Evolutionary conservation across 768 basidiomycete species (phyloP), one percentile per base, ranked within the genome.

Genomic region (Calvatia gigantea): DNA sequence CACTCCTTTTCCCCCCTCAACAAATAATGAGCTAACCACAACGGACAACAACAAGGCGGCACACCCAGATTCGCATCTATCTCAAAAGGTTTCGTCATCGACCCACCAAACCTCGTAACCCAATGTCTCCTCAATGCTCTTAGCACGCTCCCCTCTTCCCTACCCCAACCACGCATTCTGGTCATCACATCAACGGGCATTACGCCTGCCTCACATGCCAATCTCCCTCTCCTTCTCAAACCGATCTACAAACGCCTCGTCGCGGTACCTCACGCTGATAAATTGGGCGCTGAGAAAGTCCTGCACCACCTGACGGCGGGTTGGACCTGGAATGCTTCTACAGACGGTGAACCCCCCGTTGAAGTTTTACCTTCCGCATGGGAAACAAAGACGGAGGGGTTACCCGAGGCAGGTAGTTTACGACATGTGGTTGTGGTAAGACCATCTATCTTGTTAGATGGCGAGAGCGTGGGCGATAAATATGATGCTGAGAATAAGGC

Each of bases 371-470:
- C 73, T 11, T 39, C 45, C 0, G 61, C 67, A 9, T 86, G 84
- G 85, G 67, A 65, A 41, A n/a, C n/a, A n/a, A 50, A 69, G 12
- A 64, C 65, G 6, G 60, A 75, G n/a, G 77, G 74, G 0, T 62
- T 82, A 7, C 83, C 80, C 0, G 63, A 60, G 6, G 55, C 63
- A 3, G 84, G 83, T 8, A 66, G 70, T 17, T 57, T 85, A 48
- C 74, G 76, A 60, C 65, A 70, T 1, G 67, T 79, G 2, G 66
- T 83, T 6, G 71, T 87, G 8, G 63, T 90, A 1, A 71, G 86
- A 8, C 79, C 87, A 3, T 80, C 83, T 35, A 23, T 86, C 29
- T 64, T 88, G 17, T 85, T 79, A 1, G 80, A 86, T 58, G 85
- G 86, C 0, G 70, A 72, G 5, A 83, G 81, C 64, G 44, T 65